A percentile compares a stretch with the other conserved stretches of the same genome.
Conservation (phyloP, 176 grass and related monocot species). For the Raddia distichophylla region DNA sequence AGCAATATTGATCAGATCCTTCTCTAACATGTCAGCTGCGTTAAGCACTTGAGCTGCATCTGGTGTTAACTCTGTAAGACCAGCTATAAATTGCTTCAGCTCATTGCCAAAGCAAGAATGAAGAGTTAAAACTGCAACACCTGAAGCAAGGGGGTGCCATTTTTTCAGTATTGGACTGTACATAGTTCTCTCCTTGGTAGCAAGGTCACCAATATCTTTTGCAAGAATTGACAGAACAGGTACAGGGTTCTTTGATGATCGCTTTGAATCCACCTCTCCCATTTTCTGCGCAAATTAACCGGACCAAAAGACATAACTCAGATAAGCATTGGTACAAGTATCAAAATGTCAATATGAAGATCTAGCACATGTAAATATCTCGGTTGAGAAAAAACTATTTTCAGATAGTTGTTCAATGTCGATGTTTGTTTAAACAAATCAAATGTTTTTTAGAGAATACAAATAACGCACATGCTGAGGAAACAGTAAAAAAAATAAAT, state of each 20-base stretch:
- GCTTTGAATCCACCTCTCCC: slow-evolving; percentile 65
- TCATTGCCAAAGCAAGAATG: slow-evolving; percentile 85
- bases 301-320: slow-evolving; percentile 12
- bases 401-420: slow-evolving; percentile 2
- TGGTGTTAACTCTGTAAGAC: slow-evolving; percentile 60
- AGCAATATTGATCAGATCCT: slow-evolving; percentile 76
- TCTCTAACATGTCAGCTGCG: slow-evolving; percentile 79
- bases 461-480: not conserved
- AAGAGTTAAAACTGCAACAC: slow-evolving; percentile 70
- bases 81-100: slow-evolving; percentile 67
- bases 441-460: not conserved
- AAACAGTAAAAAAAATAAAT: not conserved
- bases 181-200: slow-evolving; percentile 74
- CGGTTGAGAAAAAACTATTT: not conserved
- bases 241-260: slow-evolving; percentile 46
- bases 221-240: slow-evolving; percentile 75
- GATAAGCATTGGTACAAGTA: slow-evolving; percentile 16
- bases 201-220: slow-evolving; percentile 72
- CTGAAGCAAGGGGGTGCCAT: slow-evolving; percentile 77
- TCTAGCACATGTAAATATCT: not conserved
- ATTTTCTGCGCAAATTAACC: slow-evolving; percentile 69
- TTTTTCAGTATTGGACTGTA: slow-evolving; percentile 84
- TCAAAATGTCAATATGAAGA: slow-evolving; percentile 14
- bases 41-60: slow-evolving; percentile 76
- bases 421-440: slow-evolving; percentile 34